A percentile compares a stretch with the other conserved stretches of the same genome.
Evolutionary conservation across 306 rosid species (phyloP).

Genomic region (Lathyrus aphaca): DNA sequence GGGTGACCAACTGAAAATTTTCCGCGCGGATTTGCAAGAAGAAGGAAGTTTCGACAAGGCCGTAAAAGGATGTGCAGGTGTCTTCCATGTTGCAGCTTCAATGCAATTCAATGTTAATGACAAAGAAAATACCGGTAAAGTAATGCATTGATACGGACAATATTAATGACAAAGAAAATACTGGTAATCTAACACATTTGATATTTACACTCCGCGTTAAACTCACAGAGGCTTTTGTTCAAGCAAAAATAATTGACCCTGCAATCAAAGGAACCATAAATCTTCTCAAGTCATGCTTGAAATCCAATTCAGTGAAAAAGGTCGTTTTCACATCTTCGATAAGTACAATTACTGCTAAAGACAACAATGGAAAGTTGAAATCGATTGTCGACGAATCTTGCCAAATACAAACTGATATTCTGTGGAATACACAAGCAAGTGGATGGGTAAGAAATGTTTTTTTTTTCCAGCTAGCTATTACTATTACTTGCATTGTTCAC

Average conservation of each 20-base stretch:
- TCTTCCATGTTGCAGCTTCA: slow-evolving; percentile 79
- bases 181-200: background rate
- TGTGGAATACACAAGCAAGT: slow-evolving; percentile 60
- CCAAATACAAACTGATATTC: slow-evolving; percentile 52
- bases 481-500: background rate
- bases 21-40: slow-evolving; percentile 62
- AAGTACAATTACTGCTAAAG: slow-evolving; percentile 72
- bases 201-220: slow-evolving; percentile 2
- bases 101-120: slow-evolving; percentile 58
- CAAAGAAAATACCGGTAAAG: slow-evolving; percentile 60
- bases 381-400: slow-evolving; percentile 70
- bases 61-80: slow-evolving; percentile 68
- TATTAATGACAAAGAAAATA: too few species aligned
- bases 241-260: slow-evolving; percentile 56
- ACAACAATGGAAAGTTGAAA: slow-evolving; percentile 56
- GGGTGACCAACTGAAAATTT: slow-evolving; percentile 59
- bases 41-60: slow-evolving; percentile 85
- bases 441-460: slow-evolving; percentile 68
- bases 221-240: slow-evolving; percentile 60
- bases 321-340: slow-evolving; percentile 85
- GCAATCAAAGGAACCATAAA: slow-evolving; percentile 66
- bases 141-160: background rate
- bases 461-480: background rate
- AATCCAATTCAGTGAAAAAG: slow-evolving; percentile 69
- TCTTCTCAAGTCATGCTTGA: slow-evolving; percentile 68